Percentiles rank a stretch among this genome's conserved stretches.
phyloP scores from a whole-genome alignment of 495 filamentous ascomycete species.

The Parachaetomium inaequale region DNA sequence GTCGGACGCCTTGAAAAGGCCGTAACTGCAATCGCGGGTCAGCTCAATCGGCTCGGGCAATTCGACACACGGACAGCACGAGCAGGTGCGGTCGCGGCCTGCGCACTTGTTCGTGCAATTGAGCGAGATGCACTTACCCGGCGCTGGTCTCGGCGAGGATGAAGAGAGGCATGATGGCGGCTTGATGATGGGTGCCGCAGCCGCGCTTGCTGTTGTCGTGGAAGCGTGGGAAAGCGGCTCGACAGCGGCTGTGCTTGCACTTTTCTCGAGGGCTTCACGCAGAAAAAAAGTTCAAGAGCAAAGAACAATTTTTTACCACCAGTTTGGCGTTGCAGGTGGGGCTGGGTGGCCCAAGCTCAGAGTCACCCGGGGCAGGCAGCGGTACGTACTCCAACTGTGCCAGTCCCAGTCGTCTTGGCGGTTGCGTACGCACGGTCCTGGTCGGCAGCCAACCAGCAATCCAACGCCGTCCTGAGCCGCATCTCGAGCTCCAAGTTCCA shows the following conservation, averaged over 20 bases:
- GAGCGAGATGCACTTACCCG: slow-evolving; percentile 50
- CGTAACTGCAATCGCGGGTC: slow-evolving; percentile 55
- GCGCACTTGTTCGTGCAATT: slow-evolving; percentile 13
- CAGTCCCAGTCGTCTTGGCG: neutral
- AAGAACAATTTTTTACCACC: slow-evolving; percentile 36
- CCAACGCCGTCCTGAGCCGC: slow-evolving; percentile 17
- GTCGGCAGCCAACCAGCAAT: neutral
- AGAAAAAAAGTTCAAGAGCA: slow-evolving; percentile 33
- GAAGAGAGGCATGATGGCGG: slow-evolving; percentile 64
- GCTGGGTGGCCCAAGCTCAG: slow-evolving; percentile 26
- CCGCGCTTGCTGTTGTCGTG: slow-evolving; percentile 29
- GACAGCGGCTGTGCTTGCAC: slow-evolving; percentile 30
- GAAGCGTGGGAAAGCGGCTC: slow-evolving; percentile 30
- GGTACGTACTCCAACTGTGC: slow-evolving; percentile 11
- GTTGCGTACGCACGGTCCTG: slow-evolving; percentile 14
- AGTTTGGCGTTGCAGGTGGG: slow-evolving; percentile 31
- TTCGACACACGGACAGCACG: neutral
- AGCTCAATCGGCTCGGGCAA: slow-evolving; percentile 3
- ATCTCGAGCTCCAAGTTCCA: slow-evolving; percentile 17
- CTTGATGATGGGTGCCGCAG: slow-evolving; percentile 16
- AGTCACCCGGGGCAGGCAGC: neutral
- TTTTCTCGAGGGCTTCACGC: slow-evolving; percentile 23
- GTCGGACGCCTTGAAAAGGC: slow-evolving; percentile 94
- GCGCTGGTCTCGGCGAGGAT: slow-evolving; percentile 90
- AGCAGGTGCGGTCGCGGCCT: neutral